Evolutionary conservation across 345 rosid genomes (phyloP).

Genomic region (Eucalyptus cloeziana): DNA sequence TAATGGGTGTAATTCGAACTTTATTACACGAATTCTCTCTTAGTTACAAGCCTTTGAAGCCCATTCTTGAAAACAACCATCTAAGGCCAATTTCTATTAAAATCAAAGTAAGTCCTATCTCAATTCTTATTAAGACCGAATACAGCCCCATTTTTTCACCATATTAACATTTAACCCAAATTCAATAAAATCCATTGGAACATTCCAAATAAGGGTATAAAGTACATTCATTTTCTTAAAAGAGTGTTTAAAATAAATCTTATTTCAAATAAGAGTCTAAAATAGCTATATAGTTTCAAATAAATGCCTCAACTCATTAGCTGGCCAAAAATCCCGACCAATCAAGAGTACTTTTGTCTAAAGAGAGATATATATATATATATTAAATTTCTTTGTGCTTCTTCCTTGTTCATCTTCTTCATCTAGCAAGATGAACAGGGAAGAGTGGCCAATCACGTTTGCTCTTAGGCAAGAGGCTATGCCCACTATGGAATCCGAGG

Average conservation of each 20-base stretch:
- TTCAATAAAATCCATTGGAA: no score
- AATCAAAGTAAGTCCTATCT: neutral
- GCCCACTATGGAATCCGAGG: constrained; percentile 31
- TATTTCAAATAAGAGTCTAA: neutral
- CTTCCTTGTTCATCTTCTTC: neutral
- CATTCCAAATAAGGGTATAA: no score
- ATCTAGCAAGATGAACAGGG: neutral
- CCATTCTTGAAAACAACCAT: neutral
- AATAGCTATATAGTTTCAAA: neutral
- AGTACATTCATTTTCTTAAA: neutral
- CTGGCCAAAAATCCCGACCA: neutral
- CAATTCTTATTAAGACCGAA: neutral
- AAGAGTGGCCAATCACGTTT: neutral
- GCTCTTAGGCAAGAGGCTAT: constrained; percentile 35
- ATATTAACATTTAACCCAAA: neutral
- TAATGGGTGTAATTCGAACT: neutral
- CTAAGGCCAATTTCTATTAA: neutral
- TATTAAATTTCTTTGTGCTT: neutral
- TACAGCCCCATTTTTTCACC: neutral
- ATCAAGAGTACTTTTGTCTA: neutral
- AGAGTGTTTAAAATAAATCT: neutral
- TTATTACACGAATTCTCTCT: neutral
- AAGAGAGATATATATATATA: no score
- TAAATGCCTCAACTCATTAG: no score
- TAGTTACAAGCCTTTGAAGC: neutral